A percentile compares a stretch with the other conserved stretches of the same genome.
Evolutionary conservation across 176 grass and related monocot species (phyloP).

Genomic region (Puya raimondii): DNA sequence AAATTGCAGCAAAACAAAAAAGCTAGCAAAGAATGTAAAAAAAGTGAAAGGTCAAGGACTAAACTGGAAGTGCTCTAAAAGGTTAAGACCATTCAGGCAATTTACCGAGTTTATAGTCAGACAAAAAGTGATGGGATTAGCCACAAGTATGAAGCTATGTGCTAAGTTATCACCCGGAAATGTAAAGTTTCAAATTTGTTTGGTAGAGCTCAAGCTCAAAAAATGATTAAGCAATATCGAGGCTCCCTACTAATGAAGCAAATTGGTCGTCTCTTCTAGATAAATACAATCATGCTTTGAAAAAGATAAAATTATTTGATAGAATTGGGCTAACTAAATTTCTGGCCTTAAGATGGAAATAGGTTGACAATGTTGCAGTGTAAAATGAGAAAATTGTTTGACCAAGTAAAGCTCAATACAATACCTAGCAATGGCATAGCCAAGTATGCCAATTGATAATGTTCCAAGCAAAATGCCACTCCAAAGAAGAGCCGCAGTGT

Average conservation of each 20-base stretch:
- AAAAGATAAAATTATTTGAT: background rate
- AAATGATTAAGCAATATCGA: background rate
- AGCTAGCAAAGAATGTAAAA: background rate
- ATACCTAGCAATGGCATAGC: constrained; percentile 74
- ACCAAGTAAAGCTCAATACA: background rate
- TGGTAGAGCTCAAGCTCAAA: background rate
- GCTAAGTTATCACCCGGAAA: background rate
- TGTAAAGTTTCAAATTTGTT: background rate
- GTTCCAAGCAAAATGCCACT: constrained; percentile 65
- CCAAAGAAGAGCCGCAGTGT: constrained; percentile 54
- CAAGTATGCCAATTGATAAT: constrained; percentile 54
- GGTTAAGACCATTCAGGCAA: too few relatives aligned
- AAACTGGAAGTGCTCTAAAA: too few relatives aligned
- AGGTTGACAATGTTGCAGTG: background rate
- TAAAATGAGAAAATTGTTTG: background rate
- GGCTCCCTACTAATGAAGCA: background rate
- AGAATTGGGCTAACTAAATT: background rate
- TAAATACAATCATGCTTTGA: background rate
- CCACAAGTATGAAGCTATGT: too few relatives aligned
- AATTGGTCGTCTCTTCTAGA: background rate
- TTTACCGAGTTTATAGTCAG: too few relatives aligned
- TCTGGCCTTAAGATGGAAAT: background rate
- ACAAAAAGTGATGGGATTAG: too few relatives aligned
- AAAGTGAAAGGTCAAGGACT: background rate
- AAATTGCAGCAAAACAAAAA: background rate